phyloP scores from a whole-genome alignment of 75 land plant genomes.

The Azolla pinnata region DNA sequence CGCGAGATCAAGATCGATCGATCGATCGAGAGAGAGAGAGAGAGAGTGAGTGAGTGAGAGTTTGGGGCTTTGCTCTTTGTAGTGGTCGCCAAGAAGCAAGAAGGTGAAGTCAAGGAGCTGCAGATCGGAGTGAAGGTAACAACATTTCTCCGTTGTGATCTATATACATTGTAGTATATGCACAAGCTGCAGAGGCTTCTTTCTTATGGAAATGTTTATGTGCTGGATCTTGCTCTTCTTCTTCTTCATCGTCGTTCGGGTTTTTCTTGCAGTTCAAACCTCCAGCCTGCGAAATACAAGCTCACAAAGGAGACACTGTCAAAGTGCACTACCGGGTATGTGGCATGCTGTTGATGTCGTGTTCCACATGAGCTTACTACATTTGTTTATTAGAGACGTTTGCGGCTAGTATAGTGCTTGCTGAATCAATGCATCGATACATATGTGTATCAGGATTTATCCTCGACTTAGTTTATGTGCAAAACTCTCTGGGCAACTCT shows the following conservation, averaged over 20 bases:
- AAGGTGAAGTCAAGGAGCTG: constrained; percentile 48
- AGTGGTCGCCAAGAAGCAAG: constrained; percentile 32
- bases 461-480: too few relatives aligned
- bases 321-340: constrained; percentile 91
- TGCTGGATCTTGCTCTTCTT: background rate
- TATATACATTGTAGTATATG: background rate
- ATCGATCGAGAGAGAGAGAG: background rate
- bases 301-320: constrained; percentile 86
- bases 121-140: constrained; percentile 62
- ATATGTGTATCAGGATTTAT: too few relatives aligned
- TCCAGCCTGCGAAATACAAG: constrained; percentile 61
- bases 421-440: too few relatives aligned
- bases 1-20: constrained; percentile 1
- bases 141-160: background rate
- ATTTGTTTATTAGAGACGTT: too few relatives aligned
- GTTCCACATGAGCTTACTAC: too few relatives aligned
- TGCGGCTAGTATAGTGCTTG: too few relatives aligned
- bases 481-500: too few relatives aligned
- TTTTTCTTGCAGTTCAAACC: constrained; percentile 63
- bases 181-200: background rate
- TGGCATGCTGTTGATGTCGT: too few relatives aligned
- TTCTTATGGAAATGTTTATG: background rate
- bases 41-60: constrained; percentile 1
- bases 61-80: constrained; percentile 3
- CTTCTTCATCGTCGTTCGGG: background rate